Base-by-base conservation (phyloP, 2,329 filamentous ascomycete species). In the Arthrobotrys megalospora region DNA sequence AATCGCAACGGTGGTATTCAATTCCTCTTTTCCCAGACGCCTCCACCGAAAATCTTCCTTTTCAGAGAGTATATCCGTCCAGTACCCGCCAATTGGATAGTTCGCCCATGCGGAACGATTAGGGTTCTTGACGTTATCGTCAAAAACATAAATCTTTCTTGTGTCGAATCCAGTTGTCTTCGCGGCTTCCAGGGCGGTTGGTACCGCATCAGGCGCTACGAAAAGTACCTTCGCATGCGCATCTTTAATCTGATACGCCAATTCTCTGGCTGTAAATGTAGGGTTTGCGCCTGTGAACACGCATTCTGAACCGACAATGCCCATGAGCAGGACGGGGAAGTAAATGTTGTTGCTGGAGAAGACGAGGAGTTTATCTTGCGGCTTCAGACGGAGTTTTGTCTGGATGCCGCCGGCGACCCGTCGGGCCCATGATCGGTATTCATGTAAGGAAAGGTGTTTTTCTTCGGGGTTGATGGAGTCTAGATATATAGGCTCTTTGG, bases 281-380 rank as follows among this genome's bases (percentile, higher is more conserved):
- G 91, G 91, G 78, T 93, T 93, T 0, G 91, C 91, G 28, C 92
- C 92, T 0, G 90, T 92, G 85, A 95, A 95, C 67, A 95, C 86
- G 1, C 91, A 92, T 3, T 92, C 92, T 0, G 92, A 91, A 89
- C 93, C 93, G 63, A 93, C 86, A 19, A 92, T 87, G 14, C 92
- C 92, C 83, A 93, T 86, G 67, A 94, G 89, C 0, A 92, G 86
- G 0, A 89, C 86, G 0, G 92, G 91, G 82, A 91, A 93, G 85
- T 91, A 93, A 12, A 95, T 84, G 80, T 88, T 90, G 84, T 94
- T 95, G 21, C 90, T 88, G 0, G 91, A 91, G 84, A 91, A 94
- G 19, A 95, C 85, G 55, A 95, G 85, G 3, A 95, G 89, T 1
- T 92, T 89, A 80, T 94, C 92, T 10, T 92, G 91, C 0, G 86